phyloP scores from a whole-genome alignment of 2,329 filamentous ascomycete genomes.

The Venturia effusa region DNA sequence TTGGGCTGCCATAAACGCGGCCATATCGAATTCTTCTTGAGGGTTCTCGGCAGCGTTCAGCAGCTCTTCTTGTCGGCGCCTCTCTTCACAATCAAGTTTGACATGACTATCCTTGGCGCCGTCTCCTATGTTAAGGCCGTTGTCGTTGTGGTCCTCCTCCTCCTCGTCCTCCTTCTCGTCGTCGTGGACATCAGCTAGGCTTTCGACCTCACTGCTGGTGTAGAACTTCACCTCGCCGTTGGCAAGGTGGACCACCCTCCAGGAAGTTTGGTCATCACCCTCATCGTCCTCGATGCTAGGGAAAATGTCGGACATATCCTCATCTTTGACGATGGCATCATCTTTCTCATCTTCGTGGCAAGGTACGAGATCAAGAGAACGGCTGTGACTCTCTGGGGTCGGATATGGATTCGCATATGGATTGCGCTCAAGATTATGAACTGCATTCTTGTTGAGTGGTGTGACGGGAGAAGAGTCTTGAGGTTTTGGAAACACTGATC shows the following conservation, averaged over 20 bases:
- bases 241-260: not conserved
- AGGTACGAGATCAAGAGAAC: not conserved
- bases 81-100: not conserved
- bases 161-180: too few relatives aligned
- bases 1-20: not conserved
- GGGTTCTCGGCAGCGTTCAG: not conserved
- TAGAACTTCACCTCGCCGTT: not conserved
- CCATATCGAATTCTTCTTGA: not conserved
- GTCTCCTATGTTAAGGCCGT: not conserved
- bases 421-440: not conserved
- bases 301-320: not conserved
- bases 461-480: not conserved
- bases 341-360: not conserved
- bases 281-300: not conserved
- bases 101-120: not conserved
- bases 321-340: not conserved
- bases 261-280: not conserved
- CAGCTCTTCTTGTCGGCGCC: not conserved
- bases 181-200: too few relatives aligned
- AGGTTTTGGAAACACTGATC: not conserved
- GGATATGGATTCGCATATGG: not conserved
- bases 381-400: not conserved
- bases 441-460: not conserved
- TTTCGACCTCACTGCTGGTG: not conserved
- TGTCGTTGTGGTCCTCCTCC: not conserved